phyloP scores from a whole-genome alignment of 2,329 filamentous ascomycete species.

The Stylonectria norvegica region DNA sequence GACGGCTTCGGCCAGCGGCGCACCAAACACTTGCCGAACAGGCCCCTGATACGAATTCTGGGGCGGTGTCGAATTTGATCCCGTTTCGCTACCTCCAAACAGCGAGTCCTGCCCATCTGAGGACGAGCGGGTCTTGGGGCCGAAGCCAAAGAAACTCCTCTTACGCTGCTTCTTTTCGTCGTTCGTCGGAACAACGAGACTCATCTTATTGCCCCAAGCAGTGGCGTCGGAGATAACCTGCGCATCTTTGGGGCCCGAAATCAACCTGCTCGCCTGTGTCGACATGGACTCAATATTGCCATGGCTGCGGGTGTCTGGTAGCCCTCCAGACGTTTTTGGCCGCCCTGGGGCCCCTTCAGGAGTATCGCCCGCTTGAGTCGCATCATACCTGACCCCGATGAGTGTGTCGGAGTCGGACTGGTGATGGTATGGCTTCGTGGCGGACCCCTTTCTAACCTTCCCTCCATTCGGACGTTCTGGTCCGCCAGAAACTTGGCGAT shows the following conservation, averaged over 20 bases:
- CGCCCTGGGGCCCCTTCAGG: constrained; percentile 43
- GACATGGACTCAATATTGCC: constrained; percentile 35
- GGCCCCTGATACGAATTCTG: constrained; percentile 49
- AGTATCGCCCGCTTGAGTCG: constrained; percentile 49
- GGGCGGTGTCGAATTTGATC: constrained; percentile 41
- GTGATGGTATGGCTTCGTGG: constrained; percentile 34
- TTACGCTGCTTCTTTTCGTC: constrained; percentile 83
- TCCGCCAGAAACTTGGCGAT: constrained; percentile 37
- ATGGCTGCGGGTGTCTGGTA: constrained; percentile 35
- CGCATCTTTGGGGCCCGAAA: constrained; percentile 82
- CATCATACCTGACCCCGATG: constrained; percentile 58
- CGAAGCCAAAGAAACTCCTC: constrained; percentile 70
- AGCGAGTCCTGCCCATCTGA: constrained; percentile 57
- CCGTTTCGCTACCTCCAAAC: constrained; percentile 47
- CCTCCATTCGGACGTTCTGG: constrained; percentile 23
- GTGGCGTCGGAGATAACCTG: constrained; percentile 77
- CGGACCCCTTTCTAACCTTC: constrained; percentile 33
- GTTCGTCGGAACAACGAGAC: constrained; percentile 44
- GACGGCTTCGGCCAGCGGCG: constrained; percentile 80
- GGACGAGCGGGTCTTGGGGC: constrained; percentile 56
- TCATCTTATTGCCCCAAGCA: constrained; percentile 81
- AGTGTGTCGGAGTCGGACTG: constrained; percentile 44
- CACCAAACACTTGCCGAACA: constrained; percentile 75
- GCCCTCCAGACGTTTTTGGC: constrained; percentile 35
- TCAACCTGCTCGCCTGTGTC: constrained; percentile 48